A percentile compares a stretch with the other conserved stretches of the same genome.
Conservation (phyloP, 139 green algal genomes). For the Trebouxia sp. region DNA sequence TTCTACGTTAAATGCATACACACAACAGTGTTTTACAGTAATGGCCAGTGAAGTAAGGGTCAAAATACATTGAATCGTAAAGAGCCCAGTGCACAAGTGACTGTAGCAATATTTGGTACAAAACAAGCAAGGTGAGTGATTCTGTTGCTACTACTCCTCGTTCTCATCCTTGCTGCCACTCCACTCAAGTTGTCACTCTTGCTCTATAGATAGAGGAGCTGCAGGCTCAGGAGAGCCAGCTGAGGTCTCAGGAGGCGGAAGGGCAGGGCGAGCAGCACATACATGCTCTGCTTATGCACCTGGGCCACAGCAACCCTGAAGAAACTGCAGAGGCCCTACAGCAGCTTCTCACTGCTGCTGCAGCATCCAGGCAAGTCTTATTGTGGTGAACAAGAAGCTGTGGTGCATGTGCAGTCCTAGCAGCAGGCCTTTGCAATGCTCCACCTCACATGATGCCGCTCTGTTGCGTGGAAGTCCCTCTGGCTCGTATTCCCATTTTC, state of each 20-base stretch:
- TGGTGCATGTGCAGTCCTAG: not conserved
- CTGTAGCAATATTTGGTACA: too few relatives aligned
- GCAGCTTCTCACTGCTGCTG: not conserved
- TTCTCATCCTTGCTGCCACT: not conserved
- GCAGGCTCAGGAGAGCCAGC: slow-evolving; percentile 7
- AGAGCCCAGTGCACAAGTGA: too few relatives aligned
- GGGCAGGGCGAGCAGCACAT: not conserved
- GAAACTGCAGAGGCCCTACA: not conserved
- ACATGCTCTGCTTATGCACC: not conserved
- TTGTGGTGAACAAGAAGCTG: not conserved
- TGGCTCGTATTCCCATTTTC: too few relatives aligned
- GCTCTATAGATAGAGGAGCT: slow-evolving; percentile 5
- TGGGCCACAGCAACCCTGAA: not conserved
- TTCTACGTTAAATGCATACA: too few relatives aligned
- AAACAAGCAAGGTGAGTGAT: too few relatives aligned
- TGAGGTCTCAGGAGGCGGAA: not conserved
- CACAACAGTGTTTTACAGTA: too few relatives aligned
- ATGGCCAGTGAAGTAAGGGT: too few relatives aligned
- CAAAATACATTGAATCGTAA: too few relatives aligned
- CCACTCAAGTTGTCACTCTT: not conserved
- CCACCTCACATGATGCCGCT: too few relatives aligned
- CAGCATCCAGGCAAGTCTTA: not conserved
- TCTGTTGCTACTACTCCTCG: too few relatives aligned
- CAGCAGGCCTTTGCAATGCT: not conserved
- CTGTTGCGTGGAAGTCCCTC: too few relatives aligned